These are phyloP conservation scores for Silene vulgaris DNA, from an alignment of 179 eudicot genomes.

Conservation along the genomic window DNA sequence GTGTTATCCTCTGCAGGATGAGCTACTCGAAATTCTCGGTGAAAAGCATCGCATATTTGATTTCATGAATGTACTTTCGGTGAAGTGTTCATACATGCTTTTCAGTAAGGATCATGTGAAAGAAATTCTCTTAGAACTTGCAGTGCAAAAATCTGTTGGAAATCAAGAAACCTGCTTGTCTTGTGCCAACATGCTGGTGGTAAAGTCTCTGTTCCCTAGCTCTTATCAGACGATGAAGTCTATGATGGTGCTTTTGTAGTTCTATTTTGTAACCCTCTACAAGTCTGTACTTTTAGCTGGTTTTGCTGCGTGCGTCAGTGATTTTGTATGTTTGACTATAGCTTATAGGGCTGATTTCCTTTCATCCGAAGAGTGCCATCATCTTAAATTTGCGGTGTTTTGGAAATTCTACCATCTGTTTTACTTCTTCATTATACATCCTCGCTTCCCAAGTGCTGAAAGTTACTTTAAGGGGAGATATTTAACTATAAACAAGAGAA, in stretches of 20 bases:
- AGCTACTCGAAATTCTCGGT: slow-evolving; percentile 72
- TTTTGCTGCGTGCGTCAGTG: neutral
- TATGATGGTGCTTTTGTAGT: neutral
- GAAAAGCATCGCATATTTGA: slow-evolving; percentile 73
- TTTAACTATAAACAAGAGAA: neutral
- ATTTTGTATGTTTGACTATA: neutral
- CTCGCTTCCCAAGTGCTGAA: neutral
- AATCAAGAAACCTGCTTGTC: slow-evolving; percentile 49
- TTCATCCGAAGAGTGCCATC: neutral
- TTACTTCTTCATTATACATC: neutral
- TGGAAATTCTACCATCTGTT: neutral
- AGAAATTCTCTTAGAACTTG: slow-evolving; percentile 62
- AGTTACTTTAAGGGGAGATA: neutral
- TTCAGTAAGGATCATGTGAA: slow-evolving; percentile 93
- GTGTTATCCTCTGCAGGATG: slow-evolving; percentile 51
- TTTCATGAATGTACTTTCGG: slow-evolving; percentile 62
- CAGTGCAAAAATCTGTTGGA: slow-evolving; percentile 54
- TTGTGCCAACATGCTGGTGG: slow-evolving; percentile 94
- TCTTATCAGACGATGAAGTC: neutral
- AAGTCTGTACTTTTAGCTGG: slow-evolving; percentile 5
- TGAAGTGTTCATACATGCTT: slow-evolving; percentile 83
- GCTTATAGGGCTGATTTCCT: neutral
- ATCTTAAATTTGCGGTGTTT: neutral
- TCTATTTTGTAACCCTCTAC: neutral
- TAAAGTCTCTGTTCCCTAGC: slow-evolving; percentile 30